Evolutionary conservation across 305 asterid species (phyloP), one percentile per base, ranked within the genome.

Genomic region (Fraxinus baroniana): DNA sequence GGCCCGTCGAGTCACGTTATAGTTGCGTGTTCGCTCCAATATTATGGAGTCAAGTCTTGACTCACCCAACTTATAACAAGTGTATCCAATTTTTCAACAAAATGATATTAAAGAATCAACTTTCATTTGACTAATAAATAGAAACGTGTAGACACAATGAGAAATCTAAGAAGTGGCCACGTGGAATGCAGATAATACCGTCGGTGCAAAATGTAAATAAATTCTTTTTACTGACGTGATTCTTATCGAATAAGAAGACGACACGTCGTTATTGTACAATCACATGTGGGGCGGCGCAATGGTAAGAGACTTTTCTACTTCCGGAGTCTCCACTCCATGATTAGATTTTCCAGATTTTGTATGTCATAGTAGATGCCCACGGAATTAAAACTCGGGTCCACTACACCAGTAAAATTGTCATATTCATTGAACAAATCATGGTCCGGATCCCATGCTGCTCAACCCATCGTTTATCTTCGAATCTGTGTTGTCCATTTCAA

Each of bases 201-300:
- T 52, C 62, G 22, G 22, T 52, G 62, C 62, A 4, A 49, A 39
- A 36, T 3, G 46, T 39, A 39, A 39, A 8, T 8, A 39, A 39
- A 39, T 39, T 41, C 39, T 39, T 8, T 39, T 39, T 39, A 39
- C 13, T 39, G 46, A 1, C 13, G 46, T 41, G 15, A 37, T 37
- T 37, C 74, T 57, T 15, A 30, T 28, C 84, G 33, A 76, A 17
- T 80, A 9, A 73, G 0, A 8, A 73, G 70, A 7, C 1, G 85
- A 77, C 89, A 75, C 87, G 87, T 83, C 24, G 41, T 35, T 24
- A 78, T 57, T 68, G 46, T 85, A 81, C 87, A 83, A 41, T 87
- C 83, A 78, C 91, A 79, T 81, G 87, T 83, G 89, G 90, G 91
- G 85, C 88, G 91, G 91, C 72, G 88, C 91, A 72, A 71, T 7